A percentile compares a stretch with the other conserved stretches of the same genome.
These are phyloP conservation scores for Aspergillus incahuasiensis DNA, from an alignment of 495 filamentous ascomycete genomes.

Conservation along the genomic window DNA sequence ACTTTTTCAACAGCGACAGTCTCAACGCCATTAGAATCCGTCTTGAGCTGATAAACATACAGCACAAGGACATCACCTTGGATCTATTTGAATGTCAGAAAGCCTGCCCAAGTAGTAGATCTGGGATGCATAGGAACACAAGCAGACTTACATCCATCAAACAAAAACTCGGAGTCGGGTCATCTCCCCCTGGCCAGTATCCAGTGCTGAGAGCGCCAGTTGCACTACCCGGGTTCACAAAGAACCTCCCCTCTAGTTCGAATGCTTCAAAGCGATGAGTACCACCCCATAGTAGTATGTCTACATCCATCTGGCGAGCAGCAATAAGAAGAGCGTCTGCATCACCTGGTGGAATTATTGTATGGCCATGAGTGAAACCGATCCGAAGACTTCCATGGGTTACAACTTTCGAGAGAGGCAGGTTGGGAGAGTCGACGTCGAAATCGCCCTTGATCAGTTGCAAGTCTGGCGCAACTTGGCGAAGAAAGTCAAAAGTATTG, in stretches of 20 bases:
- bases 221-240: slow-evolving; percentile 95
- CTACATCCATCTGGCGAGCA: slow-evolving; percentile 92
- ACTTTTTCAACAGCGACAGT: slow-evolving; percentile 97
- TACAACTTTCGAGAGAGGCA: slow-evolving; percentile 89
- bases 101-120: background rate
- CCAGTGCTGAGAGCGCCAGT: slow-evolving; percentile 78
- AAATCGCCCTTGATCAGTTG: slow-evolving; percentile 93
- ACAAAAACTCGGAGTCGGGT: slow-evolving; percentile 91
- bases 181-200: slow-evolving; percentile 68
- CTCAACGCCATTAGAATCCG: slow-evolving; percentile 81
- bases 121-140: background rate
- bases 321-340: slow-evolving; percentile 89
- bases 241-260: slow-evolving; percentile 98
- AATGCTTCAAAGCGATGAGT: slow-evolving; percentile 97
- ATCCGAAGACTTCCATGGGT: slow-evolving; percentile 90
- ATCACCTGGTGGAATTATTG: slow-evolving; percentile 86
- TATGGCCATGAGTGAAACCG: slow-evolving; percentile 95
- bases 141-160: slow-evolving; percentile 87
- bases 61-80: slow-evolving; percentile 96
- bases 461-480: slow-evolving; percentile 83
- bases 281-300: slow-evolving; percentile 96
- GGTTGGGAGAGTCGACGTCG: slow-evolving; percentile 86
- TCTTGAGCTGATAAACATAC: slow-evolving; percentile 95
- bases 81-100: slow-evolving; percentile 52
- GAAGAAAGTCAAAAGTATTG: slow-evolving; percentile 91